Evolutionary conservation across 768 basidiomycete species (phyloP), one percentile per base, ranked within the genome.

Genomic region (Tulasnella sp.): DNA sequence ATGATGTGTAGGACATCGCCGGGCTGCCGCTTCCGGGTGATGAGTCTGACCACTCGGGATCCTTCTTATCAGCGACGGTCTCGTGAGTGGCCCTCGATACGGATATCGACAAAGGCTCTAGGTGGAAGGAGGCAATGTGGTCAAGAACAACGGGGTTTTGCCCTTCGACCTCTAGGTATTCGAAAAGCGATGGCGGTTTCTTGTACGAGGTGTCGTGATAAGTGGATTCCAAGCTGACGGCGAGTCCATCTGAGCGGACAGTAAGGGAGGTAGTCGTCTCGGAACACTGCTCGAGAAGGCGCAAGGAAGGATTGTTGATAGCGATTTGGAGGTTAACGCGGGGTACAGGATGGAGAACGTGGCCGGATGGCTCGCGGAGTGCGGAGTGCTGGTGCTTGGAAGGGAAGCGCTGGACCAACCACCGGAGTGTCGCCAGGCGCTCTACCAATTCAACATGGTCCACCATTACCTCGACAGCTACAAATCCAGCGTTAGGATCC

Each of bases 401-500:
- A 19, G 61, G 43, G 46, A 63, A 45, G 48, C 60, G 49, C 60
- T 65, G 62, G 48, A 77, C 45, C 8, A 80, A 63, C 35, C 69
- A 65, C 39, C 76, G 69, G 21, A 86, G 53, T 53, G 75, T 70
- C 49, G 31, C 49, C 9, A 49, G 7, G 21, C 41, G 54, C 27
- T 82, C 82, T 5, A 75, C 73, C 23, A 82, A 55, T 29, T 77
- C 71, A 3, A 84, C 58, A 15, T 69, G 69, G 11, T 73, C 73
- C 11, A 81, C 57, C 25, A 67, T 71, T 39, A 74, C 60, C 35
- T 72, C 73, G 19, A 80, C 63, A 25, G 75, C 75, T 17, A 84
- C 45, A 11, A 81, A 70, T 9, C 84, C 74, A 8, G 75, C 71
- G 64, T 81, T 81, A 7, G 80, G 75, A 63, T 83, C 82, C 21